phyloP scores from a whole-genome alignment of 2,329 filamentous ascomycete species.

The Aplosporella prunicola region DNA sequence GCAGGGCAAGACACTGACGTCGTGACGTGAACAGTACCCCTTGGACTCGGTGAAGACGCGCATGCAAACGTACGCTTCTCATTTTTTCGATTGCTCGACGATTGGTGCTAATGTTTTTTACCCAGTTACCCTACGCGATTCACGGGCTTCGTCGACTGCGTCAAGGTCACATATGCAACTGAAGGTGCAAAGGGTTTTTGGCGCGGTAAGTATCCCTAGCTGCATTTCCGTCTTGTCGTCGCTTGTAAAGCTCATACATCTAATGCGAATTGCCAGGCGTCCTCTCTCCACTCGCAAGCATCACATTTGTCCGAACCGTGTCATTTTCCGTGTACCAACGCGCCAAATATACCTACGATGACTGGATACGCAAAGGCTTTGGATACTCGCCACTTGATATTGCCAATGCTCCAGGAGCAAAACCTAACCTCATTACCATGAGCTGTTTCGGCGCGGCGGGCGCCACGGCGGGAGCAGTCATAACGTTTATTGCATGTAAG shows the following conservation, averaged over 20 bases:
- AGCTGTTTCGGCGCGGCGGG: slow-evolving; percentile 70
- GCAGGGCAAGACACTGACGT: no score
- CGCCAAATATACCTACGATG: slow-evolving; percentile 63
- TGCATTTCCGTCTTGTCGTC: slow-evolving; percentile 9
- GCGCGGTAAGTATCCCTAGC: slow-evolving; percentile 38
- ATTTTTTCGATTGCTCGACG: background rate
- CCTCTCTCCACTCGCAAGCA: slow-evolving; percentile 68
- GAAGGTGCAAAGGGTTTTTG: slow-evolving; percentile 43
- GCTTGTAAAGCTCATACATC: slow-evolving; percentile 1
- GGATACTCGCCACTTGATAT: slow-evolving; percentile 63
- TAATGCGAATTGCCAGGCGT: slow-evolving; percentile 45
- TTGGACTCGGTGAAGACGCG: slow-evolving; percentile 84
- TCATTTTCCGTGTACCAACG: slow-evolving; percentile 74
- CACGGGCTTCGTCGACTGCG: slow-evolving; percentile 63
- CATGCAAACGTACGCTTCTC: slow-evolving; percentile 58
- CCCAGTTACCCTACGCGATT: slow-evolving; percentile 52
- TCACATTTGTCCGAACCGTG: slow-evolving; percentile 66
- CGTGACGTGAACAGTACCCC: slow-evolving; percentile 49
- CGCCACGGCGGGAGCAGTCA: slow-evolving; percentile 67
- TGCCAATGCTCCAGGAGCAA: slow-evolving; percentile 60
- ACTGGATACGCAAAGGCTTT: slow-evolving; percentile 55
- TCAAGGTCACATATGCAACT: slow-evolving; percentile 59
- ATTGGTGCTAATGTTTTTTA: slow-evolving; percentile 13
- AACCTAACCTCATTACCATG: slow-evolving; percentile 63
- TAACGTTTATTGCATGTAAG: slow-evolving; percentile 67